Percentiles rank a stretch among this genome's conserved stretches.
Conservation (phyloP, 2,329 filamentous ascomycete genomes). For the Leptographium flavum region DNA sequence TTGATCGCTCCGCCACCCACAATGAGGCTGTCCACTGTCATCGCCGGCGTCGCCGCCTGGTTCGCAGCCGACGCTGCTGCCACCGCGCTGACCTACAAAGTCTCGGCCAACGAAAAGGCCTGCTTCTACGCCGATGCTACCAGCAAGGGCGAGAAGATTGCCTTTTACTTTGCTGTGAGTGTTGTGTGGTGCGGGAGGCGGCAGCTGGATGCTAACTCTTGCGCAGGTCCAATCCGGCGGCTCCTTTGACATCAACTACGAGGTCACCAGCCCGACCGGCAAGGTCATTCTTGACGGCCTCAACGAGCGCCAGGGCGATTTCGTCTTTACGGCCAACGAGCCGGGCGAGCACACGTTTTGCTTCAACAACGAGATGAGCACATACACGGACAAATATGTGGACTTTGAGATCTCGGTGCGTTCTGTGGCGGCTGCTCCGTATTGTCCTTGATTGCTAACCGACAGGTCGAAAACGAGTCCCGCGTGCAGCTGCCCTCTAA, state of each 20-base stretch:
- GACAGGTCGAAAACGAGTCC: constrained; percentile 77
- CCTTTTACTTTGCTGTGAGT: constrained; percentile 94
- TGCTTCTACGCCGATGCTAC: constrained; percentile 84
- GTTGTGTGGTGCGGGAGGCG: neutral
- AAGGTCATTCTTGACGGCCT: constrained; percentile 72
- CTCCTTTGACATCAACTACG: constrained; percentile 93
- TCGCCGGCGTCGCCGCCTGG: constrained; percentile 57
- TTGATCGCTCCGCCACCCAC: constrained; percentile 13
- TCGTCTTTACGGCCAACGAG: constrained; percentile 87
- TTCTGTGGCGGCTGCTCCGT: no score
- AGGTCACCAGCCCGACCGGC: constrained; percentile 67
- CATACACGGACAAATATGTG: constrained; percentile 91
- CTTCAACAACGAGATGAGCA: constrained; percentile 98
- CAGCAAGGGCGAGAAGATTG: constrained; percentile 71
- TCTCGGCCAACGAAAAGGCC: constrained; percentile 80
- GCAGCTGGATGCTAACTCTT: neutral
- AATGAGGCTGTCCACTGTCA: constrained; percentile 53
- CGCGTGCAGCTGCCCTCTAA: constrained; percentile 74
- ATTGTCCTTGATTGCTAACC: constrained; percentile 2
- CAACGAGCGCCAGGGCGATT: constrained; percentile 92
- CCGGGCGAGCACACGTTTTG: constrained; percentile 89
- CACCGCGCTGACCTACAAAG: constrained; percentile 88
- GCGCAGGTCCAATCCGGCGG: constrained; percentile 88
- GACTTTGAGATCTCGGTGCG: constrained; percentile 93
- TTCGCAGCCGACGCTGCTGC: constrained; percentile 59